Evolutionary conservation across 805 yeast genomes (phyloP), one percentile per base, ranked within the genome.

Genomic region (Dipodascopsis uninucleata): DNA sequence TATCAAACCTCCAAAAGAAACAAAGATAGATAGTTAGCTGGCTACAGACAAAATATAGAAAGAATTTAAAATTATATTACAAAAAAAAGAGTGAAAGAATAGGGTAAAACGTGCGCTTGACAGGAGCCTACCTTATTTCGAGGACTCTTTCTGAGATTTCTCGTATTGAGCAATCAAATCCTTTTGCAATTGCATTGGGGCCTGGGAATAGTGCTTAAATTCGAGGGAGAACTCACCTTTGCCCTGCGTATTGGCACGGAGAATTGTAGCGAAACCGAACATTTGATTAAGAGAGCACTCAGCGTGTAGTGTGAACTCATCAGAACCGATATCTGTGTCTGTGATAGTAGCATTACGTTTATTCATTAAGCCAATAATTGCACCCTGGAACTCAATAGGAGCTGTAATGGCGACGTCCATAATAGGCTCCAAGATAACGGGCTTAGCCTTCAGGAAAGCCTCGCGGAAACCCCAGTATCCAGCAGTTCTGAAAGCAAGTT

Each of bases 241-340:
- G 70, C 99, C 99, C 70, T 93, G 98, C 12, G 98, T 90, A 49
- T 85, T 80, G 17, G 98, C 97, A 74, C 99, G 83, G 63, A 93
- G 75, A 21, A 86, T 79, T 6, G 97, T 85, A 5, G 97, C 96
- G 63, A 93, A 86, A 29, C 98, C 98, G 66, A 93, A 93, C 87
- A 93, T 79, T 52, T 85, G 78, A 72, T 89, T 89, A 69, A 93
- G 78, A n/a, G 97, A 84, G 71, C 97, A 90, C 66, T 93, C 97
- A 25, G 97, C 94, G 45, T 79, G 77, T 51, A 93, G 79, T 8
- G 95, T 85, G 69, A 93, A 90, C 65, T 93, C 99, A 58, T 93
- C 98, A 46, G 83, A 80, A 23, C 88, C 90, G 63, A 89, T 86
- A 61, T 87, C 96, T 21, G 97, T 90, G 59, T 93, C 97, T 63